Base-by-base conservation (phyloP, 2,329 filamentous ascomycete species). In the Blastomyces silverae region DNA sequence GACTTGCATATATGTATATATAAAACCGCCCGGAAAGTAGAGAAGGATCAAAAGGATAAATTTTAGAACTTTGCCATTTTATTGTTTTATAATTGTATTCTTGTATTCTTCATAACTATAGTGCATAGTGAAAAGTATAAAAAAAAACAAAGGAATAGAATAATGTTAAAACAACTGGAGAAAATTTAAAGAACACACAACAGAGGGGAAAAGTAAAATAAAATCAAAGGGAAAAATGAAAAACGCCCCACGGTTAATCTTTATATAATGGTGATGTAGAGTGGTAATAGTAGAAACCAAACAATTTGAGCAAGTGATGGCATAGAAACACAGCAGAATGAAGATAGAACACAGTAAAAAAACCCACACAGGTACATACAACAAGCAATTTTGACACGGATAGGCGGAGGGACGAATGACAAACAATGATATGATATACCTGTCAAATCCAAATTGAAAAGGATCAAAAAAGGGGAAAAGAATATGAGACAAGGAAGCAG, bases 391-490 rank as follows among this genome's bases (percentile, higher is more conserved):
- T 58, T 58, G 55, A 57, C 20, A 34, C 20, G 3, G 7, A 39
- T 39, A n/a, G 31, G 15, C 31, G 13, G 20, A 57, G 20, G 13
- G 37, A 11, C 11, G 13, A 39, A 25, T 58, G 34, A 42, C 37
- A 42, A 39, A 44, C 37, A 58, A 58, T 58, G 56, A 58, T 58
- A 58, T 58, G 56, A 58, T 58, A 58, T 42, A 42, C 34, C 34
- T 58, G 56, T 11, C 10, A 17, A 42, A 58, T 58, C 56, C 56
- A 58, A 56, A 6, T 56, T 56, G 17, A 7, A 37, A 34, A 20
- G 17, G 11, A 52, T 1, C 4, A 28, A 17, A 31, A 39, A 22
- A 37, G 22, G 4, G 7, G 5, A n/a, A 13, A 31, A 53, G 20
- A 57, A 37, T 3, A 37, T 28, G 13, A 11, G 5, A 57, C 20